Evolutionary conservation across 148 eudicot species (phyloP), one percentile per base, ranked within the genome.

Genomic region (Linanthus parryae): DNA sequence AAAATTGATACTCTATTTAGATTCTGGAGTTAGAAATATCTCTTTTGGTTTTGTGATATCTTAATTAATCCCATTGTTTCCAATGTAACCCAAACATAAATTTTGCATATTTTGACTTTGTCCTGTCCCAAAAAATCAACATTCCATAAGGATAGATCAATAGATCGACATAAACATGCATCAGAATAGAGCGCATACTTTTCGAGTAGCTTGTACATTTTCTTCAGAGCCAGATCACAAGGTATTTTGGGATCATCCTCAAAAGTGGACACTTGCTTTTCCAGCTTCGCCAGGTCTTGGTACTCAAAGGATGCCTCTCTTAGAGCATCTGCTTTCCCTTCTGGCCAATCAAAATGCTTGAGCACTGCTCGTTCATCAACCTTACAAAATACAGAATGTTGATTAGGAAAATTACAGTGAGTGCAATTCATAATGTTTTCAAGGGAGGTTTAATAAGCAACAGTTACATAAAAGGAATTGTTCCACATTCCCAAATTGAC

Each of bases 331-430:
- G 98, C 98, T 84, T 92, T 92, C 4, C 94, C 86, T 67, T 92
- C 98, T 21, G 98, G 98, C 98, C 98, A 92, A 60, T 92, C 98
- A 67, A 92, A 92, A 79, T 92, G 96, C 81, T 92, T 92, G 30
- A 92, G 83, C 46, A 87, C 98, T 44, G 96, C 98, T 59, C 98
- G 76, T 65, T 92, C 96, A 62, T 92, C 98, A 65, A 87, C 96
- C 98, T 92, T 54, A 28, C 6, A 8, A 52, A 52, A 44, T 25
- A 19, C 19, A 48, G 2, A 56, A n/a, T 12, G 21, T 40, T 52
- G 15, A 51, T 35, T 44, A 12, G 21, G 28, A 22, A 31, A 27
- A 18, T 26, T 10, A 54, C 13, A 24, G 35, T 1, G 17, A 6
- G 20, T 39, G 49, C 34, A 23, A 5, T 19, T 18, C 21, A 8